Evolutionary conservation across 495 filamentous ascomycete species (phyloP).

Genomic region (Neurospora sp.): DNA sequence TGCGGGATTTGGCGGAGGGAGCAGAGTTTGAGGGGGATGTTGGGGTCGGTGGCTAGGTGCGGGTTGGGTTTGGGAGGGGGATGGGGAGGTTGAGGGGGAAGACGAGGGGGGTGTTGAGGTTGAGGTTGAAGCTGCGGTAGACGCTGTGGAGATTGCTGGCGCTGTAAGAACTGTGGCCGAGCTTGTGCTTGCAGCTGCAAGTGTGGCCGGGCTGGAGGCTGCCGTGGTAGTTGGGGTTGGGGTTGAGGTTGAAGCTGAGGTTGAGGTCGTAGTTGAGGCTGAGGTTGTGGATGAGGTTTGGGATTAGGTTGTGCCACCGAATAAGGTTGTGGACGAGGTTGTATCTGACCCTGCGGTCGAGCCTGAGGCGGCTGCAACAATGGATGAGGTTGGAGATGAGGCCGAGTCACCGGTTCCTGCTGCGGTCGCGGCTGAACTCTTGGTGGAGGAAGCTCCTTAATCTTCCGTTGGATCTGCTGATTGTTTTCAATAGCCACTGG

Average conservation of each 20-base stretch:
- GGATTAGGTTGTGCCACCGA: too few relatives aligned
- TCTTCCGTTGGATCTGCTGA: not conserved
- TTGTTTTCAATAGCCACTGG: not conserved
- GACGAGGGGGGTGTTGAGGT: not conserved
- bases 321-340: not conserved
- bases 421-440: not conserved
- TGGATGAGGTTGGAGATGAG: not conserved
- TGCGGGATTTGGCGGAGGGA: slow-evolving; percentile 29
- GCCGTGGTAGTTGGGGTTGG: not conserved
- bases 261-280: not conserved
- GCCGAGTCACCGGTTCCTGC: not conserved
- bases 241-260: not conserved
- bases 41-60: slow-evolving; percentile 17
- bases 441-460: not conserved
- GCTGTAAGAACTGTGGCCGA: not conserved
- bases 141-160: too few relatives aligned
- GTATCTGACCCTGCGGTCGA: not conserved
- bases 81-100: slow-evolving; percentile 8
- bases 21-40: slow-evolving; percentile 29
- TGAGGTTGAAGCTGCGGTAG: too few relatives aligned
- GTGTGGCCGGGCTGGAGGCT: not conserved
- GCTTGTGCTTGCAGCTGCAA: not conserved
- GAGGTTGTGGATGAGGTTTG: not conserved
- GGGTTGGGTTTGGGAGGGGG: slow-evolving; percentile 10
- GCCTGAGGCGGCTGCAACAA: not conserved